Base-by-base conservation (phyloP, 805 yeast species). In the Yarrowia sp. region DNA sequence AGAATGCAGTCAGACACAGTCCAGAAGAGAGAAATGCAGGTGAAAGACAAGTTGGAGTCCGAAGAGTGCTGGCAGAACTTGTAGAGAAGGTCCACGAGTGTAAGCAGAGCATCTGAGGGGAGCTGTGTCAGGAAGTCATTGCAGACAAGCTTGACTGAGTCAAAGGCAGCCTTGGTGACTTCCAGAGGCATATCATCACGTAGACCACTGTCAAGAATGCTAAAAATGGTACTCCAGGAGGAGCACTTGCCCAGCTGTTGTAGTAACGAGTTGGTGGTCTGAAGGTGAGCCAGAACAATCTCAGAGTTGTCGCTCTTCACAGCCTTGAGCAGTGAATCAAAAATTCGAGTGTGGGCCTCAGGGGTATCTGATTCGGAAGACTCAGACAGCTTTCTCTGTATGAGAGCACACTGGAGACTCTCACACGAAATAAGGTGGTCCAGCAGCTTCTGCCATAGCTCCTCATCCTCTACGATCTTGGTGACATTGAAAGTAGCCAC, bases 1-100 rank as follows among this genome's bases (percentile, higher is more conserved):
- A 56, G 78, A 66, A 86, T 82, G 68, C 87, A 86, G 73, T 95
- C 98, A 72, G 97, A 90, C 3, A 95, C 86, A 15, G 90, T 76
- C 98, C 98, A 94, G 74, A 92, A 93, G 71, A 92, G 90, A 72
- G 97, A 91, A 9, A 92, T 90, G 0, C 97, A 88, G 60, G 96
- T 91, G 75, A 94, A 92, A 0, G 98, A 91, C 20, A 92, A 90
- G 75, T 94, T 94, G 71, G 94, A 76, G 71, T 94, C 97, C 70
- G 80, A 81, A 1, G 76, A 78, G 73, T 95, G 98, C 1, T 82
- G 78, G 40, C 91, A 87, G 76, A 91, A 94, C 70, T 86, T 84
- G 72, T 83, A 84, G 43, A 94, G 79, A 0, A 93, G 86, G 70
- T 91, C 92, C 68, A 92, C 86, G 47, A 93, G 83, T 2, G 82